A percentile compares a stretch with the other conserved stretches of the same genome.
Conservation (phyloP, 495 filamentous ascomycete genomes). For the Trichoderma asperelloides region DNA sequence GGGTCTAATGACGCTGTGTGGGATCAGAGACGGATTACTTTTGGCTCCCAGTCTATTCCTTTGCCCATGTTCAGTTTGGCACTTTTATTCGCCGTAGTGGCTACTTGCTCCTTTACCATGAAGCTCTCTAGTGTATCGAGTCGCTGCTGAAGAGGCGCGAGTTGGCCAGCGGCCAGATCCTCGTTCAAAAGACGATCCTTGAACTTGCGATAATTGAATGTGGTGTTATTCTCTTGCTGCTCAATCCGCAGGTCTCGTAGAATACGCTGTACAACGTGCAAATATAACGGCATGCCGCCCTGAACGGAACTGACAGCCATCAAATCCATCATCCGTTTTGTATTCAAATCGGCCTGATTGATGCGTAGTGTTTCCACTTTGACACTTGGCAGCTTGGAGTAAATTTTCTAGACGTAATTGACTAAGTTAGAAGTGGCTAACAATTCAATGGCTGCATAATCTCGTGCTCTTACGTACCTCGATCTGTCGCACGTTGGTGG, state of each 20-base stretch:
- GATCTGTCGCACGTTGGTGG: conserved; percentile 47
- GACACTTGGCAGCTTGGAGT: conserved; percentile 34
- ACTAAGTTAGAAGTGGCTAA: background rate
- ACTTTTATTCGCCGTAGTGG: background rate
- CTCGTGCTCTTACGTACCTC: conserved; percentile 20
- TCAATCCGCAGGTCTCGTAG: conserved; percentile 49
- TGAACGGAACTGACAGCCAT: conserved; percentile 48
- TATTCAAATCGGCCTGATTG: conserved; percentile 50
- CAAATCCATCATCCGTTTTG: conserved; percentile 54
- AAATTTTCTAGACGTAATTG: conserved; percentile 19
- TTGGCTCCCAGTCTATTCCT: conserved; percentile 21
- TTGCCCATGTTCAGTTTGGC: conserved; percentile 16
- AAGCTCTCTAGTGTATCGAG: conserved; percentile 51
- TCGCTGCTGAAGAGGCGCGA: conserved; percentile 43
- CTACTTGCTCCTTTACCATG: conserved; percentile 32
- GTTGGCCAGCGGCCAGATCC: conserved; percentile 34
- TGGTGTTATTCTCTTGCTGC: conserved; percentile 25
- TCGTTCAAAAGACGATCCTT: conserved; percentile 23
- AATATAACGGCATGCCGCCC: conserved; percentile 50
- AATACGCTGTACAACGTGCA: conserved; percentile 48
- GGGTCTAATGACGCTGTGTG: background rate
- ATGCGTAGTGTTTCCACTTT: conserved; percentile 46
- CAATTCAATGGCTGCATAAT: conserved; percentile 17
- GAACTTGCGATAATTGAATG: conserved; percentile 50
- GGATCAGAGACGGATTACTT: conserved; percentile 11